Percentiles rank a stretch among this genome's conserved stretches.
Conservation (phyloP, 2,329 filamentous ascomycete species). For the Tolypocladium sp. region DNA sequence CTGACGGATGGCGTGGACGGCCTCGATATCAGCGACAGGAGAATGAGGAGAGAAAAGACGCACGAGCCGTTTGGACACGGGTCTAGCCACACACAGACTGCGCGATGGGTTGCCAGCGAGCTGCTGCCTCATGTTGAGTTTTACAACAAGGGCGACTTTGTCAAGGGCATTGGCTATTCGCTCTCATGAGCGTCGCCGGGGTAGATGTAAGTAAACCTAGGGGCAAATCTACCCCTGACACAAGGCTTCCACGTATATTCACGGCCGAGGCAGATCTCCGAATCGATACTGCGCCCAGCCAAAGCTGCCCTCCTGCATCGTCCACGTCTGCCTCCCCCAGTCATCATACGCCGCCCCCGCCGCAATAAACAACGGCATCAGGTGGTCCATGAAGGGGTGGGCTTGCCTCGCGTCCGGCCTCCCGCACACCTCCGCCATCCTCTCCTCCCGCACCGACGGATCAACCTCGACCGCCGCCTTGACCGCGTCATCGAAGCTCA, state of each 20-base stretch:
- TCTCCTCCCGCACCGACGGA: constrained; percentile 25
- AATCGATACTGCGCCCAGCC: constrained; percentile 40
- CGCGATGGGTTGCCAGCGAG: constrained; percentile 47
- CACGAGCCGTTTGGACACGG: constrained; percentile 46
- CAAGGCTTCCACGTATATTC: not conserved
- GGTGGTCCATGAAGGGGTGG: constrained; percentile 39
- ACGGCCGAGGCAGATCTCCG: constrained; percentile 21
- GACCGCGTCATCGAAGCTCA: constrained; percentile 58
- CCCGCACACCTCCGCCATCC: constrained; percentile 27
- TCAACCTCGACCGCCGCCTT: constrained; percentile 51
- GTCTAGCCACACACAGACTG: constrained; percentile 48
- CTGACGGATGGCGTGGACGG: constrained; percentile 16
- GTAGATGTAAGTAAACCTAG: not conserved
- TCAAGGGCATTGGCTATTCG: constrained; percentile 33
- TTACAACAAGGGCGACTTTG: constrained; percentile 40
- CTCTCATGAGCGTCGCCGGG: not conserved
- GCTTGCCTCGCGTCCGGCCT: constrained; percentile 36
- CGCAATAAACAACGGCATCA: constrained; percentile 38
- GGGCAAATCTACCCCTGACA: too few species aligned
- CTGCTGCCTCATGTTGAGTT: constrained; percentile 39
- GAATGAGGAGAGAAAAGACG: constrained; percentile 32
- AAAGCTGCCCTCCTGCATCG: constrained; percentile 33
- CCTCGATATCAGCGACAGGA: constrained; percentile 12
- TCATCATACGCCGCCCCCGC: constrained; percentile 37
- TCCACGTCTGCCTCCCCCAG: constrained; percentile 31